Evolutionary conservation across 2,329 filamentous ascomycete genomes (phyloP), one percentile per base, ranked within the genome.

Genomic region (Pseudocercospora macadamiae): DNA sequence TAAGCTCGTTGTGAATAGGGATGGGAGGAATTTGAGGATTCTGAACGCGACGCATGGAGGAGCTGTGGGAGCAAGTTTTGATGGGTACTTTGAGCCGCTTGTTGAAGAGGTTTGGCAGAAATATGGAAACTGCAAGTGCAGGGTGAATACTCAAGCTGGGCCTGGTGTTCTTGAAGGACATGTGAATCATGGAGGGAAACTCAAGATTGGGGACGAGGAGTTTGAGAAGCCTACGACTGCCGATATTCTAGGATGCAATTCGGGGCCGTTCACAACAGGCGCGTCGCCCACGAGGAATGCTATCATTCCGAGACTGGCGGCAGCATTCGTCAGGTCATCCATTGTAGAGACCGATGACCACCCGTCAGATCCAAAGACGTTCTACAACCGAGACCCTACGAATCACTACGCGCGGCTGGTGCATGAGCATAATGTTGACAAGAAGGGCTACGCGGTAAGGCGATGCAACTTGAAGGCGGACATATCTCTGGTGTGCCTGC

Each of bases 301-400:
- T 36, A 83, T 93, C 56, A 87, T 87, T 3, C 89, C 91, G 0
- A 83, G 91, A n/a, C 77, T 96, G 8, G 85, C 88, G 0, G 90
- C 91, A 1, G 89, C 88, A 0, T 84, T 95, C 65, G 91, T 93
- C 72, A 82, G 91, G 18, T 86, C 83, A n/a, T 91, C 88, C 4
- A 74, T 95, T 57, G 74, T 89, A 48, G 71, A 72, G 3, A 72
- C 73, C 7, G 73, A 76, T 10, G 68, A 69, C 62, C 69, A 79
- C 68, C 71, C 79, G 54, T 61, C 76, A 39, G 53, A 65, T 3
- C 72, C 73, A 1, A 39, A 64, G 9, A 73, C 71, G 1, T 75
- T 73, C 61, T 75, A 74, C 62, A 51, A 39, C 2, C 59, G 65
- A 18, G 67, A 71, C 42, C 69, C 71, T 0, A 81, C 79, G 12